Conservation (phyloP, 441 rosid species). For the Pelargonium cotyledonis region DNA sequence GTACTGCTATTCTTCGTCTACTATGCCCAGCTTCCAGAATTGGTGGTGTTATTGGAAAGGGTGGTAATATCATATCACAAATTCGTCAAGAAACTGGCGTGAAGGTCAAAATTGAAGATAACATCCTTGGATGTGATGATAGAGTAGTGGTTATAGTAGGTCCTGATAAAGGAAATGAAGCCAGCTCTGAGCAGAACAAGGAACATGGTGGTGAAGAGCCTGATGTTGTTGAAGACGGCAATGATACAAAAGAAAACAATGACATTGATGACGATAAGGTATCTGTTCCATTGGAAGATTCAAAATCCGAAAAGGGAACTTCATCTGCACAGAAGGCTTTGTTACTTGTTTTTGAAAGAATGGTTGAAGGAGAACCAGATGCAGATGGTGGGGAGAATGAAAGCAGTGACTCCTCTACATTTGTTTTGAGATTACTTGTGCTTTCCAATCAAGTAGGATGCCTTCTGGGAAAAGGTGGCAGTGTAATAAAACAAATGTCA, state of each 20-base stretch:
- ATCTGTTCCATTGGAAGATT: constrained; percentile 26
- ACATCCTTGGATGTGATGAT: constrained; percentile 51
- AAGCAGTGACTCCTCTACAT: constrained; percentile 27
- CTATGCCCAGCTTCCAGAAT: constrained; percentile 42
- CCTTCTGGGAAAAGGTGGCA: constrained; percentile 64
- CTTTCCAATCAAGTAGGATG: constrained; percentile 58
- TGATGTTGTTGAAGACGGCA: constrained; percentile 23
- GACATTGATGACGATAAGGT: constrained; percentile 29
- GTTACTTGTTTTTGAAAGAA: constrained; percentile 48
- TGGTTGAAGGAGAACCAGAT: constrained; percentile 38
- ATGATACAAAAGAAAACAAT: constrained; percentile 26
- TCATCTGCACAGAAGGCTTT: constrained; percentile 50
- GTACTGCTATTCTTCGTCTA: constrained; percentile 33
- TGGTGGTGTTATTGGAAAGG: constrained; percentile 37
- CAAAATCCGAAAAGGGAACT: constrained; percentile 29
- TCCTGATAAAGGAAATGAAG: constrained; percentile 34
- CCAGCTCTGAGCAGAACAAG: constrained; percentile 23
- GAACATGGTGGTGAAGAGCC: constrained; percentile 30
- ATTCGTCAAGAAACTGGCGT: constrained; percentile 52
- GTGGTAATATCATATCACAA: constrained; percentile 36
- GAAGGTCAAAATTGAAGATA: constrained; percentile 48
- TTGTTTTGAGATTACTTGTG: constrained; percentile 50
- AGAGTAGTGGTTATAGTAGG: constrained; percentile 39
- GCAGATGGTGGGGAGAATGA: constrained; percentile 33
- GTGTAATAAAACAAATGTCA: constrained; percentile 52